Conservation (phyloP, 1,139 yeast species). For the Hansenula sp. region DNA sequence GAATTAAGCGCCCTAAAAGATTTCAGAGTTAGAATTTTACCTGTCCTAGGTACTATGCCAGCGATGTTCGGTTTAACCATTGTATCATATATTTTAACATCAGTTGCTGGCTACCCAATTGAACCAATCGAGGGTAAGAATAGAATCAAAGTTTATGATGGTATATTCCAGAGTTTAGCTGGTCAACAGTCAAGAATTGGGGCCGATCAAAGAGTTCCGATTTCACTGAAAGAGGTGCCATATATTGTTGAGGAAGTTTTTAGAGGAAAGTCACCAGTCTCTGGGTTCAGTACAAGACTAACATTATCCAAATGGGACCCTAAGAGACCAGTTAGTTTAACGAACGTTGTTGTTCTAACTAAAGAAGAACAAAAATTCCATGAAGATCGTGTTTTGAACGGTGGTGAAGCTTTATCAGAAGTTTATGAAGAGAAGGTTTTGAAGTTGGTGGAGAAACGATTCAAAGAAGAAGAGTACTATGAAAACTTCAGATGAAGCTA, state of each 20-base stretch:
- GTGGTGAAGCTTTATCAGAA: slow-evolving; percentile 54
- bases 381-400: slow-evolving; percentile 68
- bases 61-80: slow-evolving; percentile 91
- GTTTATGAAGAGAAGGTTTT: slow-evolving; percentile 65
- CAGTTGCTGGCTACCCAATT: slow-evolving; percentile 80
- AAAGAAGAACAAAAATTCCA: slow-evolving; percentile 82
- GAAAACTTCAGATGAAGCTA: slow-evolving; percentile 56
- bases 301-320: slow-evolving; percentile 86
- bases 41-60: slow-evolving; percentile 95
- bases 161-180: slow-evolving; percentile 75
- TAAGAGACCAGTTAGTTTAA: slow-evolving; percentile 45
- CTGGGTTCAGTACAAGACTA: slow-evolving; percentile 78
- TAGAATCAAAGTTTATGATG: slow-evolving; percentile 78
- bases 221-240: slow-evolving; percentile 68
- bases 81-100: slow-evolving; percentile 78
- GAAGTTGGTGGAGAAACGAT: slow-evolving; percentile 56
- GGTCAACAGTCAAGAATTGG: slow-evolving; percentile 85
- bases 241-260: slow-evolving; percentile 90
- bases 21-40: slow-evolving; percentile 89
- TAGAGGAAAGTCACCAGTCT: slow-evolving; percentile 86
- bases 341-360: slow-evolving; percentile 82
- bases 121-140: slow-evolving; percentile 92
- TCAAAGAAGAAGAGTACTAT: slow-evolving; percentile 72
- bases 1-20: slow-evolving; percentile 84
- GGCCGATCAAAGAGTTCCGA: slow-evolving; percentile 68